Percentiles rank a stretch among this genome's conserved stretches.
Conservation (phyloP, 495 filamentous ascomycete species). For the Penicillium flavigenum region DNA sequence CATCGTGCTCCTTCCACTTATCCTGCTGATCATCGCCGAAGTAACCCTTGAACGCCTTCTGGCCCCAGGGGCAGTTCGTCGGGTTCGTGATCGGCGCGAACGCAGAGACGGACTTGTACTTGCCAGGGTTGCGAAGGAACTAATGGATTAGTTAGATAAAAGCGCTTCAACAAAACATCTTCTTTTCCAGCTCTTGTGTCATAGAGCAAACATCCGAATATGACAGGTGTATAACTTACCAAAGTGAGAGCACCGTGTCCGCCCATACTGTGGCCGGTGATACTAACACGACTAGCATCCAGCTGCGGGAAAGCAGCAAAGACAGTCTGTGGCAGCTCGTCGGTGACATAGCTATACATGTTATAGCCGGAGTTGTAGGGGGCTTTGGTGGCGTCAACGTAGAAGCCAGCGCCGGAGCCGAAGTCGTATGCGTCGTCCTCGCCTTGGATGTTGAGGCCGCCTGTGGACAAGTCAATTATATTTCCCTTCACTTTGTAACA, state of each 20-base stretch:
- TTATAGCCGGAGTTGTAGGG: conserved; percentile 76
- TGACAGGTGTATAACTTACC: conserved; percentile 34
- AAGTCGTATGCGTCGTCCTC: conserved; percentile 89
- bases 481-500: neutral
- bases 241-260: conserved; percentile 92
- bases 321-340: conserved; percentile 75
- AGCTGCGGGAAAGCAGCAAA: conserved; percentile 66
- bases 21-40: conserved; percentile 68
- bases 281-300: conserved; percentile 66
- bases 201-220: neutral
- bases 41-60: conserved; percentile 93
- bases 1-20: conserved; percentile 85
- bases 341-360: conserved; percentile 89
- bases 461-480: conserved; percentile 24
- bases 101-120: conserved; percentile 82
- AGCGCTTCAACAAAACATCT: neutral
- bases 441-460: conserved; percentile 71
- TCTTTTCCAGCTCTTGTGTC: neutral
- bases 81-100: conserved; percentile 95
- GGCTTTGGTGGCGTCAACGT: conserved; percentile 79
- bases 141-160: conserved; percentile 23
- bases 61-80: conserved; percentile 80
- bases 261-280: conserved; percentile 94
- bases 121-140: conserved; percentile 85
- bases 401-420: conserved; percentile 88